A percentile compares a stretch with the other conserved stretches of the same genome.
These are phyloP conservation scores for Geum urbanum DNA, from an alignment of 306 rosid genomes.

Conservation along the genomic window DNA sequence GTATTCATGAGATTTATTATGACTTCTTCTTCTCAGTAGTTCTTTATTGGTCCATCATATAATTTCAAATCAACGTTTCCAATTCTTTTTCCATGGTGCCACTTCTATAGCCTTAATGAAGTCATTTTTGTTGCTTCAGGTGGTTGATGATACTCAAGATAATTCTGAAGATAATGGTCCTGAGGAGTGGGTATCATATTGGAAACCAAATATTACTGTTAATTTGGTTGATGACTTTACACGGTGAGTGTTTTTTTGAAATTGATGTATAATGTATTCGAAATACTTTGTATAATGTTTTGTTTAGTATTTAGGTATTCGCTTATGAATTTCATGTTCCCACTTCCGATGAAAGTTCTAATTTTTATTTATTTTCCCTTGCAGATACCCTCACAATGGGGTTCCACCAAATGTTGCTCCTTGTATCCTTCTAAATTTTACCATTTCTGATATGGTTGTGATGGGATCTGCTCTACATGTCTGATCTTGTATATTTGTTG, in stretches of 20 bases:
- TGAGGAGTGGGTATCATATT: slow-evolving; percentile 75
- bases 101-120: slow-evolving; percentile 22
- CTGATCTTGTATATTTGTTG: background rate
- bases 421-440: slow-evolving; percentile 63
- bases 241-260: slow-evolving; percentile 45
- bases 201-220: slow-evolving; percentile 88
- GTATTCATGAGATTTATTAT: background rate
- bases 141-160: slow-evolving; percentile 51
- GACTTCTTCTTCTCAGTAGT: background rate
- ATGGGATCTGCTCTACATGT: background rate
- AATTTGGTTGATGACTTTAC: slow-evolving; percentile 94
- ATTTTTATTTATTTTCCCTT: slow-evolving; percentile 13
- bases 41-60: background rate
- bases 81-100: slow-evolving; percentile 7
- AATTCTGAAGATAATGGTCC: slow-evolving; percentile 59
- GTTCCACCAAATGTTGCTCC: slow-evolving; percentile 86
- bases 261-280: background rate
- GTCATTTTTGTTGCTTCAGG: slow-evolving; percentile 44
- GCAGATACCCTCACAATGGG: slow-evolving; percentile 74
- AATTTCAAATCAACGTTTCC: background rate
- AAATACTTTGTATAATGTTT: background rate
- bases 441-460: background rate
- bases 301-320: background rate
- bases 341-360: background rate
- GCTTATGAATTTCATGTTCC: background rate